Conservation (phyloP, 2,329 filamentous ascomycete species). For the Aspergillus terreus region DNA sequence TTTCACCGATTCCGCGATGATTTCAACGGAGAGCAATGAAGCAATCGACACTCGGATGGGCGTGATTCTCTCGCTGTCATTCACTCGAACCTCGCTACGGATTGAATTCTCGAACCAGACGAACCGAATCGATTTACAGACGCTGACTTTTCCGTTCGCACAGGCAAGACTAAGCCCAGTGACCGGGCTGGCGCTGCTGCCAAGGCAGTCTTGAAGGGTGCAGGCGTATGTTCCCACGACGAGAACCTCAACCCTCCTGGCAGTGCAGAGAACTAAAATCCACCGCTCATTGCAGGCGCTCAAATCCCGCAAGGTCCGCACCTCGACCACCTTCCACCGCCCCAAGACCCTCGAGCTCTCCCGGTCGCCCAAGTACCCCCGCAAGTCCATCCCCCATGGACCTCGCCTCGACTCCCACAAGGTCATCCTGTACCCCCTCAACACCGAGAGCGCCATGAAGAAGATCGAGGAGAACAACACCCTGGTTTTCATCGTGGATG, state of each 20-base stretch:
- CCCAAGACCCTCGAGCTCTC: slow-evolving; percentile 94
- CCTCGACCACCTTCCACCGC: slow-evolving; percentile 91
- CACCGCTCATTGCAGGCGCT: slow-evolving; percentile 54
- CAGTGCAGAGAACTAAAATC: slow-evolving; percentile 10
- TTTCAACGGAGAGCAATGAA: background rate
- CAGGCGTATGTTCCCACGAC: slow-evolving; percentile 70
- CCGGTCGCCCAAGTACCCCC: slow-evolving; percentile 90
- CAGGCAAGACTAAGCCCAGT: slow-evolving; percentile 57
- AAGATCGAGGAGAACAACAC: slow-evolving; percentile 99
- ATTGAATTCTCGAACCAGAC: background rate
- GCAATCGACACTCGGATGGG: background rate
- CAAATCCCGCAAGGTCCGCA: slow-evolving; percentile 90
- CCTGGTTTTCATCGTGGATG: slow-evolving; percentile 92
- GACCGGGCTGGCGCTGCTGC: slow-evolving; percentile 84
- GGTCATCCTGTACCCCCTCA: slow-evolving; percentile 95
- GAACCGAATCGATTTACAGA: slow-evolving; percentile 1
- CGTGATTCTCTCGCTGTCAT: background rate
- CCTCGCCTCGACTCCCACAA: slow-evolving; percentile 96
- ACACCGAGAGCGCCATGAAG: slow-evolving; percentile 99
- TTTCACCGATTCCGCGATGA: background rate
- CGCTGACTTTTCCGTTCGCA: slow-evolving; percentile 16
- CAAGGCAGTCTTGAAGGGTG: slow-evolving; percentile 93
- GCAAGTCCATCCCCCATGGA: slow-evolving; percentile 86
- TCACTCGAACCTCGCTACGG: background rate
- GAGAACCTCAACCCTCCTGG: background rate